These are phyloP conservation scores for Magnolia changhungtana DNA, from an alignment of 164 flowering plant genomes.

Conservation along the genomic window DNA sequence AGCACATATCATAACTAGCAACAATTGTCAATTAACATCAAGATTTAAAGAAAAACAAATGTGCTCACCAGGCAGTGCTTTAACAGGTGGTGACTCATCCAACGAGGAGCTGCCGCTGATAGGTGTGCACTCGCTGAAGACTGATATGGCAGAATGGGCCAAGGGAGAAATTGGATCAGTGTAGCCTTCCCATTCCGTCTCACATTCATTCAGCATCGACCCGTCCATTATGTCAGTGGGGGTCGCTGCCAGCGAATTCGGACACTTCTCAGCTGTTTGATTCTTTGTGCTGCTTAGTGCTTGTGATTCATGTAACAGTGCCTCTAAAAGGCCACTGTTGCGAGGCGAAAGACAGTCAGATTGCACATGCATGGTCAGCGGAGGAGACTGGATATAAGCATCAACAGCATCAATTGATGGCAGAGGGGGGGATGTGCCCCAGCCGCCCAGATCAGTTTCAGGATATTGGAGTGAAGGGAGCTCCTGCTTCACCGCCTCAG, in stretches of 20 bases:
- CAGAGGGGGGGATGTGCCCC: slow-evolving; percentile 39
- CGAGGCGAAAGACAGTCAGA: slow-evolving; percentile 48
- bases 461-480: slow-evolving; percentile 99
- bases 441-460: slow-evolving; percentile 55
- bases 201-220: slow-evolving; percentile 31
- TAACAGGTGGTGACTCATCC: slow-evolving; percentile 38
- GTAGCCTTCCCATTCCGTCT: slow-evolving; percentile 33
- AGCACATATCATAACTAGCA: not conserved
- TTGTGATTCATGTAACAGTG: slow-evolving; percentile 53
- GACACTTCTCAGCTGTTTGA: slow-evolving; percentile 44
- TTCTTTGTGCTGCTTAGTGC: slow-evolving; percentile 37
- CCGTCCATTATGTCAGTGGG: slow-evolving; percentile 37
- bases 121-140: slow-evolving; percentile 52
- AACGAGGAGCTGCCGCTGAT: slow-evolving; percentile 43
- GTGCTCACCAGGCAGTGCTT: slow-evolving; percentile 20
- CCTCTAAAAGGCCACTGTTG: slow-evolving; percentile 71
- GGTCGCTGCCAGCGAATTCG: slow-evolving; percentile 35
- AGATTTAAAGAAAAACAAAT: not conserved
- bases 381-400: slow-evolving; percentile 30
- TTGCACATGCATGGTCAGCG: slow-evolving; percentile 28
- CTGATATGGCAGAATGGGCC: slow-evolving; percentile 58
- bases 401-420: slow-evolving; percentile 26
- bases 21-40: not conserved
- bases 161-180: slow-evolving; percentile 59
- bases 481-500: slow-evolving; percentile 83